A percentile compares a stretch with the other conserved stretches of the same genome.
phyloP scores from a whole-genome alignment of 352 stramenopile genomes.

The Pythium insidiosum region DNA sequence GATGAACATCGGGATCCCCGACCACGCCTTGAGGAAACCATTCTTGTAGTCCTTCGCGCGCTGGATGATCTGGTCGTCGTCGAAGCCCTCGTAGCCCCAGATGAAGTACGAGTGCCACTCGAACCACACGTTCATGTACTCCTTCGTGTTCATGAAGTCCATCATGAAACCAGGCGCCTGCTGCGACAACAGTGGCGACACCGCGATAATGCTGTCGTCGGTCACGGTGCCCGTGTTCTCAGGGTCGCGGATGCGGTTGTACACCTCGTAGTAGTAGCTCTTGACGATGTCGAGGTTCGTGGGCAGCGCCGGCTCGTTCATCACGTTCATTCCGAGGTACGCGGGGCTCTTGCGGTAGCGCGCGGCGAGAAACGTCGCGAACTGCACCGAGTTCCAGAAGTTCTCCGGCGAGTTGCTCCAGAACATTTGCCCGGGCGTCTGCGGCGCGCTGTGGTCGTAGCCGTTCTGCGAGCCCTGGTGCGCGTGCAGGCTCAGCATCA shows the following conservation, averaged over 20 bases:
- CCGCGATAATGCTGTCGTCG: slow-evolving; percentile 30
- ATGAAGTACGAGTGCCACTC: slow-evolving; percentile 43
- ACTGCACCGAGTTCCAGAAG: slow-evolving; percentile 19
- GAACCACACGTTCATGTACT: slow-evolving; percentile 39
- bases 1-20: slow-evolving; percentile 27
- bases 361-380: slow-evolving; percentile 21
- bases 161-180: slow-evolving; percentile 17
- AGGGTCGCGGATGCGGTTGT: slow-evolving; percentile 24
- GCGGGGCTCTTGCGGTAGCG: slow-evolving; percentile 24
- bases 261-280: slow-evolving; percentile 29
- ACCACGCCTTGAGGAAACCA: slow-evolving; percentile 8
- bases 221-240: too few relatives aligned
- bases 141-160: slow-evolving; percentile 17
- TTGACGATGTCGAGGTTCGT: slow-evolving; percentile 13
- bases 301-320: slow-evolving; percentile 29
- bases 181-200: slow-evolving; percentile 26
- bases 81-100: slow-evolving; percentile 16
- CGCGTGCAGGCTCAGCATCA: slow-evolving; percentile 38
- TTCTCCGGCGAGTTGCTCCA: slow-evolving; percentile 23
- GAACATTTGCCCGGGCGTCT: background rate
- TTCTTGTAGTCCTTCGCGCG: slow-evolving; percentile 15
- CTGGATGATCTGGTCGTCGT: slow-evolving; percentile 9
- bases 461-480: slow-evolving; percentile 40
- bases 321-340: slow-evolving; percentile 32
- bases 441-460: slow-evolving; percentile 25